Percentiles rank a stretch among this genome's conserved stretches.
These are phyloP conservation scores for Cymbopogon citratus DNA, from an alignment of 176 grass and related monocot genomes.

Conservation along the genomic window DNA sequence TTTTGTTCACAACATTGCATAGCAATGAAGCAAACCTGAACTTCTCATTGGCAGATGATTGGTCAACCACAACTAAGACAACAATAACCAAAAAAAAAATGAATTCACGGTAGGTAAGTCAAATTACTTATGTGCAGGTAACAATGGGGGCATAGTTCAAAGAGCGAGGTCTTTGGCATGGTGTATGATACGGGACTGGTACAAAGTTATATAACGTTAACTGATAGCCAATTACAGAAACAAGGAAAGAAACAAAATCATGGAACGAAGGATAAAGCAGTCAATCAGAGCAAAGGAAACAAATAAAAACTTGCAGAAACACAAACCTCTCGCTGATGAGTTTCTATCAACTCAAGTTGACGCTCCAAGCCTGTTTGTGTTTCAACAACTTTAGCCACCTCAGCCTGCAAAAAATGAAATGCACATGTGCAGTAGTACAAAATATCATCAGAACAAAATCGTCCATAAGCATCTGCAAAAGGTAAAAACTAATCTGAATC, in stretches of 20 bases:
- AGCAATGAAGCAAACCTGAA: neutral
- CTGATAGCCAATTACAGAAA: neutral
- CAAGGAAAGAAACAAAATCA: neutral
- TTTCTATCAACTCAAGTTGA: slow-evolving; percentile 97
- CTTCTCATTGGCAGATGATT: neutral
- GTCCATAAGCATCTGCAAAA: neutral
- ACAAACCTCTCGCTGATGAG: slow-evolving; percentile 86
- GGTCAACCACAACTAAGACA: neutral
- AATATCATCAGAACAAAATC: neutral
- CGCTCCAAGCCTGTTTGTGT: slow-evolving; percentile 90
- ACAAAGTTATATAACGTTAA: neutral
- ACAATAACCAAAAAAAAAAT: neutral
- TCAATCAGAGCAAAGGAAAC: neutral
- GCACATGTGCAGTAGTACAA: neutral
- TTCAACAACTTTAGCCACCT: slow-evolving; percentile 98
- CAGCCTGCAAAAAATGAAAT: slow-evolving; percentile 57
- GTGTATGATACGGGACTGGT: neutral
- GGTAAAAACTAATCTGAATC: neutral
- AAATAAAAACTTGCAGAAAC: neutral
- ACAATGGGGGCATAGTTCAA: neutral
- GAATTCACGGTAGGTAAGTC: neutral
- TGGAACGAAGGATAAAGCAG: neutral
- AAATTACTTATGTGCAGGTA: neutral
- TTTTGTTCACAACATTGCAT: neutral
- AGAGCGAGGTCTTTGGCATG: neutral